phyloP scores from a whole-genome alignment of 306 rosid genomes.

The Malus fusca region DNA sequence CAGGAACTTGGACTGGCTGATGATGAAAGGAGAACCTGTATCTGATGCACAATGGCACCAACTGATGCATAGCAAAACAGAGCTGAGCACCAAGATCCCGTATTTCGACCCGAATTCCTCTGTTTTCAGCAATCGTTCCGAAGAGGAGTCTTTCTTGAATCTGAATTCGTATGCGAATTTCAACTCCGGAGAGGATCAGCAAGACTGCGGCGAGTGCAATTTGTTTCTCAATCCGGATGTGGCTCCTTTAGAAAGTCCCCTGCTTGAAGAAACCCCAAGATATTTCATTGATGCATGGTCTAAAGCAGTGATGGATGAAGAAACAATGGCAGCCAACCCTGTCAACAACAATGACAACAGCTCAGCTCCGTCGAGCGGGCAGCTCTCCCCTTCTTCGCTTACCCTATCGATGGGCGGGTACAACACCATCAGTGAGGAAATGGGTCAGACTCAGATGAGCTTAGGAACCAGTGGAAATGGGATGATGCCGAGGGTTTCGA shows the following conservation, averaged over 20 bases:
- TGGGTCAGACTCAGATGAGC: slow-evolving; percentile 34
- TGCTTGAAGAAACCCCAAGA: slow-evolving; percentile 32
- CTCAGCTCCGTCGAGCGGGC: slow-evolving; percentile 28
- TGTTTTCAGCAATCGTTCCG: slow-evolving; percentile 3
- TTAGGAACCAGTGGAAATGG: slow-evolving; percentile 28
- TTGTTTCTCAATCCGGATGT: slow-evolving; percentile 34
- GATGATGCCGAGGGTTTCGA: slow-evolving; percentile 23
- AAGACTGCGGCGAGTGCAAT: slow-evolving; percentile 18
- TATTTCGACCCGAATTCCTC: slow-evolving; percentile 14
- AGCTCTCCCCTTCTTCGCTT: slow-evolving; percentile 49
- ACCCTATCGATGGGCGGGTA: slow-evolving; percentile 59
- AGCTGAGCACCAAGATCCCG: slow-evolving; percentile 22
- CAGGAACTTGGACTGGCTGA: slow-evolving; percentile 65
- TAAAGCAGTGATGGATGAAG: slow-evolving; percentile 22
- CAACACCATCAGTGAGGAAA: slow-evolving; percentile 27
- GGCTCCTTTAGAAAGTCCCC: slow-evolving; percentile 23
- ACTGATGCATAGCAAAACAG: slow-evolving; percentile 44
- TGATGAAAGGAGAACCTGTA: slow-evolving; percentile 43
- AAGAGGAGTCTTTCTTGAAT: slow-evolving; percentile 27
- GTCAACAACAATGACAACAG: slow-evolving; percentile 7
- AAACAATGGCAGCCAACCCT: not conserved
- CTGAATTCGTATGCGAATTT: slow-evolving; percentile 37
- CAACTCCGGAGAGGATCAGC: slow-evolving; percentile 28
- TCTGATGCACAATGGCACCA: slow-evolving; percentile 45
- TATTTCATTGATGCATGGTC: slow-evolving; percentile 77